Percentiles rank a stretch among this genome's conserved stretches.
phyloP scores from a whole-genome alignment of 345 rosid genomes.

The Capsella bursapastoris region DNA sequence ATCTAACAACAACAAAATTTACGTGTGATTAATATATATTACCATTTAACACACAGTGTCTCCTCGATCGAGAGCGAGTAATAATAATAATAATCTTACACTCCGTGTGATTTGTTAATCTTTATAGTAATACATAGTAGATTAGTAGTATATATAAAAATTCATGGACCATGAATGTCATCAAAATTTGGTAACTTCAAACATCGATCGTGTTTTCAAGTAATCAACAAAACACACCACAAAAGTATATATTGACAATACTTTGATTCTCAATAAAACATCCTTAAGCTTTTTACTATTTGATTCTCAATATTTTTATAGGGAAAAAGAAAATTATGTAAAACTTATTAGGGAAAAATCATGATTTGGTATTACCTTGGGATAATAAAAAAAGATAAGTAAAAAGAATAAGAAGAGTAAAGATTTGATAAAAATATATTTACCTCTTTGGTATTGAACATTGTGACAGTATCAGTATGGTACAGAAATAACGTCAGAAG shows the following conservation, averaged over 20 bases:
- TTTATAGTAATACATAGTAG: too few species aligned
- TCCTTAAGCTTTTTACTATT: neutral
- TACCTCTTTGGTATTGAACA: constrained; percentile 32
- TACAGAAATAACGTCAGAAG: constrained; percentile 39
- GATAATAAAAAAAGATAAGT: too few species aligned
- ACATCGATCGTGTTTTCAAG: constrained; percentile 7
- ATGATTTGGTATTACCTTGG: neutral
- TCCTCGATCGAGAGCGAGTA: constrained; percentile 3
- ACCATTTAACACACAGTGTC: neutral
- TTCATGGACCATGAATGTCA: constrained; percentile 21
- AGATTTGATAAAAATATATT: constrained; percentile 8
- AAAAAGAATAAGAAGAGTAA: neutral
- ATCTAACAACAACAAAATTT: neutral
- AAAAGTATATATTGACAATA: neutral
- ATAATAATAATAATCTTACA: neutral
- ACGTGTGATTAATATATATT: neutral
- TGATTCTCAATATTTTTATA: neutral
- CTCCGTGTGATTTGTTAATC: too few species aligned
- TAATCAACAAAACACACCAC: constrained; percentile 3
- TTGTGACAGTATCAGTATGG: constrained; percentile 29
- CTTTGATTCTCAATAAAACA: too few species aligned
- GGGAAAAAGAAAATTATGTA: neutral
- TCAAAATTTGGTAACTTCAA: constrained; percentile 13
- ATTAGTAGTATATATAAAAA: neutral
- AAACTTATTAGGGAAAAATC: neutral